phyloP scores from a whole-genome alignment of 2,329 filamentous ascomycete genomes.

The Trichothecium roseum region DNA sequence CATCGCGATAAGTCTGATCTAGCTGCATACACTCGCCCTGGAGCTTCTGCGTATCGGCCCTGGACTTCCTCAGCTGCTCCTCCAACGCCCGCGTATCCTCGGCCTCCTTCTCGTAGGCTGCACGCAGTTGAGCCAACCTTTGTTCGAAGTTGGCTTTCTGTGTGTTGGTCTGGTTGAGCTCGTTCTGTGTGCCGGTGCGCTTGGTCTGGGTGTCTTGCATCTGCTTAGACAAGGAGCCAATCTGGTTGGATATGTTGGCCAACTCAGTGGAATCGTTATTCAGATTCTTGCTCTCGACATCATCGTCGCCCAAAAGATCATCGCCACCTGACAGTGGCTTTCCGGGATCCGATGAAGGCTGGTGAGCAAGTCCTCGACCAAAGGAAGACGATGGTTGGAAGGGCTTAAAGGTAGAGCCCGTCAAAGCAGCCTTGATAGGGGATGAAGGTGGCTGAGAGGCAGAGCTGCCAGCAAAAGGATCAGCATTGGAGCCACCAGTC shows the following conservation, averaged over 20 bases:
- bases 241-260: constrained; percentile 92
- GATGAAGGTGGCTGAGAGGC: constrained; percentile 41
- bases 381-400: constrained; percentile 91
- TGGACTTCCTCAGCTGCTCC: constrained; percentile 66
- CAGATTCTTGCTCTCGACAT: constrained; percentile 80
- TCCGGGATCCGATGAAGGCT: constrained; percentile 57
- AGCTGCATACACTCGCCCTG: constrained; percentile 75
- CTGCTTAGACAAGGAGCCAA: constrained; percentile 80
- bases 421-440: constrained; percentile 36
- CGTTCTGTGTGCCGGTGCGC: constrained; percentile 66
- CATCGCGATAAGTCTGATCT: constrained; percentile 70
- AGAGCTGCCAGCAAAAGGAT: constrained; percentile 50
- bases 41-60: constrained; percentile 73
- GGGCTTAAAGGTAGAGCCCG: constrained; percentile 60
- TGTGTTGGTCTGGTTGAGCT: constrained; percentile 67
- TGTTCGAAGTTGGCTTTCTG: constrained; percentile 93
- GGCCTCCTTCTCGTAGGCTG: constrained; percentile 88
- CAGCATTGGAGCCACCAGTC: constrained; percentile 62
- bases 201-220: constrained; percentile 89
- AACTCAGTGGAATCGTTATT: constrained; percentile 85
- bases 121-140: constrained; percentile 73
- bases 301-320: constrained; percentile 83
- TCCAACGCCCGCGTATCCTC: constrained; percentile 76
- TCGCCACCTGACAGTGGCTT: constrained; percentile 48
- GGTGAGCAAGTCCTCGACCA: constrained; percentile 68